Percentiles rank a stretch among this genome's conserved stretches.
Evolutionary conservation across 2,329 filamentous ascomycete species (phyloP).

Genomic region (Iodosphaeria phyllophila): DNA sequence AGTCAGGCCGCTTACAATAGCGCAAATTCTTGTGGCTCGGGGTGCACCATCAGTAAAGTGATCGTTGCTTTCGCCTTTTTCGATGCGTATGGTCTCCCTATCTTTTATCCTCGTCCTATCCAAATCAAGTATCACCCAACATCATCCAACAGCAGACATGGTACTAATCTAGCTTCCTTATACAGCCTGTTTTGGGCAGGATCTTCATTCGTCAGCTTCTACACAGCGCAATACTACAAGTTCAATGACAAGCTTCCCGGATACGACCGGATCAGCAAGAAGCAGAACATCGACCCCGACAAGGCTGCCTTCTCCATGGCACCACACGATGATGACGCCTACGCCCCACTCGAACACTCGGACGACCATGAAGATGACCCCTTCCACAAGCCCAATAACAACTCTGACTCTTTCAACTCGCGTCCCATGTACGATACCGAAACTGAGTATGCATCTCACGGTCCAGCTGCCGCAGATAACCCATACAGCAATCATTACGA

Average conservation of each 20-base stretch:
- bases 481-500: constrained; percentile 12
- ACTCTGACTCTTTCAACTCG: constrained; percentile 13
- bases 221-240: constrained; percentile 41
- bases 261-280: constrained; percentile 29
- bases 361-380: constrained; percentile 29
- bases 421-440: constrained; percentile 28
- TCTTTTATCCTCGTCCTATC: too few relatives aligned
- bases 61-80: constrained; percentile 45
- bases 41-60: constrained; percentile 41
- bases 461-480: constrained; percentile 11
- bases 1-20: constrained; percentile 46
- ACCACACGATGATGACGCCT: constrained; percentile 46
- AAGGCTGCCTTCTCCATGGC: constrained; percentile 52
- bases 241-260: constrained; percentile 43
- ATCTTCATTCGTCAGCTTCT: constrained; percentile 36
- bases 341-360: constrained; percentile 40
- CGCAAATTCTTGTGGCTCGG: constrained; percentile 31
- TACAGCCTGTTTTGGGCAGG: constrained; percentile 34
- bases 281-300: constrained; percentile 43
- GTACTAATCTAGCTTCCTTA: constrained; percentile 4
- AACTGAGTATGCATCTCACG: constrained; percentile 25
- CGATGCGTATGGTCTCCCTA: constrained; percentile 32
- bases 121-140: too few relatives aligned
- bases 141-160: constrained; percentile 1
- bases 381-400: too few relatives aligned